Base-by-base conservation (phyloP, 495 filamentous ascomycete species). In the Penicillium cosmopolitanum region DNA sequence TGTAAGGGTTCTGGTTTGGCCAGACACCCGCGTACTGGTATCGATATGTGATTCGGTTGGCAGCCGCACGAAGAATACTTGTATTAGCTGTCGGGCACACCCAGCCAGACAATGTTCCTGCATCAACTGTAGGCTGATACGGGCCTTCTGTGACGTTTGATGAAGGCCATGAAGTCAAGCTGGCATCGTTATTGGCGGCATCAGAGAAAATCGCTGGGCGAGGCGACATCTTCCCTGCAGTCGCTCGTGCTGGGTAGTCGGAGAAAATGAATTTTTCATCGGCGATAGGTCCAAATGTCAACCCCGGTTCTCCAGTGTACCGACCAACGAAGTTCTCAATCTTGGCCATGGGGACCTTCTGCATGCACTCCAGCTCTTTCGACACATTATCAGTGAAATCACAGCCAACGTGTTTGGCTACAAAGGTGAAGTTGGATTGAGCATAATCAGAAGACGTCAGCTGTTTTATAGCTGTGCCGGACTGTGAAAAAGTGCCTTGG, bases 1-100 rank as follows among this genome's bases (percentile, higher is more conserved):
- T 48, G 40, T 59, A 53, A 1, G 78, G 73, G 4, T 68, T 62
- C 51, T 80, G 65, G 54, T 81, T 78, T 25, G 58, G 69, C 55
- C 81, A 83, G 66, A 80, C 81, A 12, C 80, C 82, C 1, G 63
- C 64, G 50, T 82, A 83, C 19, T 70, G 51, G 61, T 80, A 82
- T 19, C 80, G 76, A 53, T 69, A 74, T 9, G 75, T 76, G 4
- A 55, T 56, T 10, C 57, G 31, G n/a, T 55, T 59, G 11, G 59
- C 55, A 12, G 25, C 50, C 2, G 51, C 42, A 34, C 69, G 67
- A 25, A 62, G 33, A 18, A 57, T 55, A 23, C 50, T 55, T 11
- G 63, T 56, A 25, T 59, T 48, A 8, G 61, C 56, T 10, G 25
- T 59, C 11, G 56, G 51, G 28, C 62, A 64, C 31, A 53, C 18